Base-by-base conservation (phyloP, 2,329 filamentous ascomycete species). In the Teratosphaeria pseudoeucalypti region DNA sequence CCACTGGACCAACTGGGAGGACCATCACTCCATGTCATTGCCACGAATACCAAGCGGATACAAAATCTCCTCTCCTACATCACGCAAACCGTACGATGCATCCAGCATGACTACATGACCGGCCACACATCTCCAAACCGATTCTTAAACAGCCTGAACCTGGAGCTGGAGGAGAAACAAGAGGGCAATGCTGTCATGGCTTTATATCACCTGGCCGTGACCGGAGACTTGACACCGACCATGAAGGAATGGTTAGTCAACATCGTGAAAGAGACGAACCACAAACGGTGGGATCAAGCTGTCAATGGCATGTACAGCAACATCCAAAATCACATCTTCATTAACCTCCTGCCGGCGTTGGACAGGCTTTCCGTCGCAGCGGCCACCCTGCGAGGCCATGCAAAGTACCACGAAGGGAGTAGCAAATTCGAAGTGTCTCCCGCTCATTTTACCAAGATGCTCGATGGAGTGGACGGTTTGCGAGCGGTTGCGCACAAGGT, bases 271-370 rank as follows among this genome's bases (percentile, higher is more conserved):
- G 69, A 71, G 26, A 63, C 61, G 2, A 65, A 67, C 49, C 89
- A 95, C 67, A 96, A 96, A 74, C 82, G 94, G 55, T 99, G 94
- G 94, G 92, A 97, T 63, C 95, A 92, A 69, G 87, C 89, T 6
- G 88, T 95, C 2, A 81, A 83, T 1, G 84, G 85, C 3, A 90
- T 91, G 0, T 86, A 96, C 23, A 85, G 89, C 61, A 87, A 85
- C 58, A 80, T 97, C 10, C 84, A 90, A 56, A 82, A 84, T 57
- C 79, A 97, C 12, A 79, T 91, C 0, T 92, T 96, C 69, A 87
- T 96, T 70, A 92, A 95, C 71, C 85, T 96, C 57, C 80, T 97
- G 2, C 94, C 94, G 0, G 90, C 90, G 0, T 78, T 97, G 1
- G 91, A 97, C 66, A 85, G 92, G 57, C 88, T 88, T 65, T 82